Evolutionary conservation across 2,329 filamentous ascomycete genomes (phyloP).

Genomic region (Ascochyta clinopodiicola): DNA sequence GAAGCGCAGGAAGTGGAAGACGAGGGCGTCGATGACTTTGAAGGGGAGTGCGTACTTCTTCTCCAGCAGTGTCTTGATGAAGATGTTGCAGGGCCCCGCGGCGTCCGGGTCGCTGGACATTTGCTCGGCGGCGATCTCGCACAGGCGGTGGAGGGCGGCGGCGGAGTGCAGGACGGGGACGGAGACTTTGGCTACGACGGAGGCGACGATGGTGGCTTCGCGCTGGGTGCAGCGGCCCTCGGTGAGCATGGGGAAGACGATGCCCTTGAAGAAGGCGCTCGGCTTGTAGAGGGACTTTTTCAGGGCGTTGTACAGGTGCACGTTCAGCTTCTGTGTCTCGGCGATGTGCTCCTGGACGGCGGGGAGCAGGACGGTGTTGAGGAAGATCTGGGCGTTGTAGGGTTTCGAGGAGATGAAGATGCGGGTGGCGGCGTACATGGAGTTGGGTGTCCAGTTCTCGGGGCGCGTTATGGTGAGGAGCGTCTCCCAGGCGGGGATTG

Average conservation of each 20-base stretch:
- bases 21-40: constrained; percentile 90
- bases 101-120: constrained; percentile 82
- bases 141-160: constrained; percentile 87
- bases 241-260: constrained; percentile 87
- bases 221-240: constrained; percentile 88
- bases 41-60: constrained; percentile 97
- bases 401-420: constrained; percentile 91
- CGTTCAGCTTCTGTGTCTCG: constrained; percentile 92
- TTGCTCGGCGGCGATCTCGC: constrained; percentile 92
- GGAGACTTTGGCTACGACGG: constrained; percentile 81
- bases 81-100: constrained; percentile 90
- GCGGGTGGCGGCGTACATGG: constrained; percentile 85
- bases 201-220: constrained; percentile 90
- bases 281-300: constrained; percentile 96
- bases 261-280: constrained; percentile 93
- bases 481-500: constrained; percentile 89
- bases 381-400: constrained; percentile 79
- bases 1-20: constrained; percentile 96
- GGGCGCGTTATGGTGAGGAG: constrained; percentile 85
- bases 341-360: constrained; percentile 92
- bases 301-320: constrained; percentile 91
- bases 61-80: constrained; percentile 90
- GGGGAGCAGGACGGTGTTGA: constrained; percentile 85
- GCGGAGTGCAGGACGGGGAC: constrained; percentile 92
- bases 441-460: constrained; percentile 78